phyloP scores from a whole-genome alignment of 495 filamentous ascomycete species.

The Penicillium parvum region DNA sequence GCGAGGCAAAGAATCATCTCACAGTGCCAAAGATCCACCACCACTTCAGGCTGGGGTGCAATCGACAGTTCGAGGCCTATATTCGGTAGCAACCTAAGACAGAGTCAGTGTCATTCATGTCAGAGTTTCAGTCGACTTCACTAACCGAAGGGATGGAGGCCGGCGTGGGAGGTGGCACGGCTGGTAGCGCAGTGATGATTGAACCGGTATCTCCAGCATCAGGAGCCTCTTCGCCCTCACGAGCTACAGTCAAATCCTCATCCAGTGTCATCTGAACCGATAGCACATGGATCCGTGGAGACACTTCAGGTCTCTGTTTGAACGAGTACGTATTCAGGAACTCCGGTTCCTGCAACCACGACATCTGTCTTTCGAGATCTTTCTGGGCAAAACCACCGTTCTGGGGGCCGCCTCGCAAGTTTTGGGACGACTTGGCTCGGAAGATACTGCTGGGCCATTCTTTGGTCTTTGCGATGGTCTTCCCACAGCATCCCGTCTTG shows the following conservation, averaged over 20 bases:
- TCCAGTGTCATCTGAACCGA: slow-evolving; percentile 28
- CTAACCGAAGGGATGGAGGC: slow-evolving; percentile 4
- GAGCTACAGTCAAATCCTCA: slow-evolving; percentile 16
- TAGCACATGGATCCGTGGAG: slow-evolving; percentile 35
- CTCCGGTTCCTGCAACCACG: slow-evolving; percentile 31
- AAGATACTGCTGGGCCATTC: slow-evolving; percentile 37
- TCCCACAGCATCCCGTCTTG: slow-evolving; percentile 11
- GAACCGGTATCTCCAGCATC: slow-evolving; percentile 21
- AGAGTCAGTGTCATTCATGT: background rate
- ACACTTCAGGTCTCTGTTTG: slow-evolving; percentile 25
- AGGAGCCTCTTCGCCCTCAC: background rate
- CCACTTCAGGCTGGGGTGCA: slow-evolving; percentile 8
- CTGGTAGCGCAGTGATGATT: slow-evolving; percentile 39
- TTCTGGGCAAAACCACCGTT: slow-evolving; percentile 10
- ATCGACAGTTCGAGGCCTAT: slow-evolving; percentile 14
- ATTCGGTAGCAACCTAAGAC: background rate
- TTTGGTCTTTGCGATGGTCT: slow-evolving; percentile 15
- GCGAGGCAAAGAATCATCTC: background rate
- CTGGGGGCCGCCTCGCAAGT: slow-evolving; percentile 5
- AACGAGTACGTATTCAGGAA: slow-evolving; percentile 34
- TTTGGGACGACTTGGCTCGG: slow-evolving; percentile 24
- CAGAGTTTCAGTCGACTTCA: background rate
- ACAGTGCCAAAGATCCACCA: background rate
- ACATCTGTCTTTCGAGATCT: slow-evolving; percentile 26
- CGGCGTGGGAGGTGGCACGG: slow-evolving; percentile 18